These are phyloP conservation scores for Rhizopus arrhizus DNA, from an alignment of 371 early-diverging fungal species.

Conservation along the genomic window DNA sequence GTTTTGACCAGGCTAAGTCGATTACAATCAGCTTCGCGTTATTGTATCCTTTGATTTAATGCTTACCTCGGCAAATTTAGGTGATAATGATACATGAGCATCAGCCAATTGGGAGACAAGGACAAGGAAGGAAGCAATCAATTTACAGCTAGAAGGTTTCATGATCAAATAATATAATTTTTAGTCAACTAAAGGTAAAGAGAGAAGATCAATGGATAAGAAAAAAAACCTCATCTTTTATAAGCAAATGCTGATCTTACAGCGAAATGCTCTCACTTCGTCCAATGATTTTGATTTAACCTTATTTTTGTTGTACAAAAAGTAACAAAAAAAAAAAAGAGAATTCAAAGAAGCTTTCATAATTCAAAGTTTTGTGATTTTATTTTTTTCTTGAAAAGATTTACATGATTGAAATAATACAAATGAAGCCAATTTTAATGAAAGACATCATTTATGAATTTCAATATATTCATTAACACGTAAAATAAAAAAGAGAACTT, in stretches of 20 bases:
- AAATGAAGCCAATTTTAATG: no score
- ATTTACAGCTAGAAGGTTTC: not conserved
- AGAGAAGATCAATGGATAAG: not conserved
- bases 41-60: not conserved
- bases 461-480: no score
- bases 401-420: no score
- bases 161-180: conserved; percentile 8
- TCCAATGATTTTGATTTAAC: not conserved
- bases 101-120: conserved; percentile 9
- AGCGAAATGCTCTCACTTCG: conserved; percentile 23
- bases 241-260: conserved; percentile 1
- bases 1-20: conserved; percentile 30
- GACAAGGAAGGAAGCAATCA: conserved; percentile 10
- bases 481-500: no score
- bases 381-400: no score
- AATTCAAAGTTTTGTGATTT: not conserved
- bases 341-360: not conserved
- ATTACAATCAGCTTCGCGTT: not conserved
- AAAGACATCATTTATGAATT: no score
- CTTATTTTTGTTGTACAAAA: not conserved
- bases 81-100: conserved; percentile 23
- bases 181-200: not conserved
- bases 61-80: conserved; percentile 19
- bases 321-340: not conserved
- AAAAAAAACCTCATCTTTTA: conserved; percentile 4